phyloP scores from a whole-genome alignment of 495 filamentous ascomycete genomes.

The Aspergillus olivimuriae region DNA sequence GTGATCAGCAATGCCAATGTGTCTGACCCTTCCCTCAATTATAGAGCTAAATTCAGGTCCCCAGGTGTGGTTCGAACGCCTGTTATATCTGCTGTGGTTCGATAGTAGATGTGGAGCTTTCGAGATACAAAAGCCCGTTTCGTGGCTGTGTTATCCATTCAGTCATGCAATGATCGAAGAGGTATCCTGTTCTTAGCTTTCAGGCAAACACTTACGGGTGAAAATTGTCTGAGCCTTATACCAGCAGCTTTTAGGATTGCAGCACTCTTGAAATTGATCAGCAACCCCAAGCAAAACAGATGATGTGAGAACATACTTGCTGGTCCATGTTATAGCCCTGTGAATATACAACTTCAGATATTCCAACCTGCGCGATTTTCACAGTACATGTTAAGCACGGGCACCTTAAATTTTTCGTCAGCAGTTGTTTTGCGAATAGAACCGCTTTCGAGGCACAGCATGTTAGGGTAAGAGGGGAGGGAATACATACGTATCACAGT shows the following conservation, averaged over 20 bases:
- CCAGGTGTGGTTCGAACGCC: no score
- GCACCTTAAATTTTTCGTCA: constrained; percentile 44
- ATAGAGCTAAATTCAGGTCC: no score
- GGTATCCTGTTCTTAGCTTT: no score
- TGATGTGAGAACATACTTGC: constrained; percentile 32
- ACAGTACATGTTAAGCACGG: constrained; percentile 98
- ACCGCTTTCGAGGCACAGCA: background rate
- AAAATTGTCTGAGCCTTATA: constrained; percentile 73
- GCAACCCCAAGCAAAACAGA: background rate
- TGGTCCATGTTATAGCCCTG: constrained; percentile 91
- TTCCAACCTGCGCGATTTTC: constrained; percentile 94
- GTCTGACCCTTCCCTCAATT: no score
- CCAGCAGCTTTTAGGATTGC: constrained; percentile 69
- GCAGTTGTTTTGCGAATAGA: background rate
- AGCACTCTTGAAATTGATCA: constrained; percentile 52
- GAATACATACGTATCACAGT: constrained; percentile 73
- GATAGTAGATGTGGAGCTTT: no score
- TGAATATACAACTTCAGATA: constrained; percentile 89
- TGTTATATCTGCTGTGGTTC: no score
- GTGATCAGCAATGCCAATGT: no score
- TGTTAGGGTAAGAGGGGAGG: background rate
- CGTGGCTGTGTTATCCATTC: constrained; percentile 31
- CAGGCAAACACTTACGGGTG: constrained; percentile 51
- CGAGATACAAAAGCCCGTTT: constrained; percentile 44
- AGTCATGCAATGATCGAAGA: constrained; percentile 10